These are phyloP conservation scores for Fusarium vanettenii DNA, from an alignment of 2,329 filamentous ascomycete species.

Conservation along the genomic window DNA sequence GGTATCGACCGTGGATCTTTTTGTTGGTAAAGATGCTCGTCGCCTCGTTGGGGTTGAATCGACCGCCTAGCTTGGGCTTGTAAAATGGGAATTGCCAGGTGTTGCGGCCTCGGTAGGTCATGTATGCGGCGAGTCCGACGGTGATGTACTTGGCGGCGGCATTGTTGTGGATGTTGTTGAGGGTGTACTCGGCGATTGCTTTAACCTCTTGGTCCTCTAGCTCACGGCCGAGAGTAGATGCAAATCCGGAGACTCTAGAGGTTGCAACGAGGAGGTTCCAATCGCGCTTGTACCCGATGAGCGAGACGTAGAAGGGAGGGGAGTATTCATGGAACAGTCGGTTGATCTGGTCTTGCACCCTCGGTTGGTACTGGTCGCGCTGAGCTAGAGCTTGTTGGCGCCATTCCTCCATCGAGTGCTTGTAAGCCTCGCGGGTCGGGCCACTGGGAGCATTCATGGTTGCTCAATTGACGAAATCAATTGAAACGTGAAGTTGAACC, in stretches of 20 bases:
- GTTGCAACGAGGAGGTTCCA: conserved; percentile 46
- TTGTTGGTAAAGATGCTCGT: conserved; percentile 43
- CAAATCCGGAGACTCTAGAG: conserved; percentile 43
- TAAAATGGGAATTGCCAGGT: conserved; percentile 47
- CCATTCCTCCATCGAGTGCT: conserved; percentile 47
- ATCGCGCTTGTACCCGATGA: conserved; percentile 44
- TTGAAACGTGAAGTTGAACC: neutral
- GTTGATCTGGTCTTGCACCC: conserved; percentile 47
- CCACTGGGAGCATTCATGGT: conserved; percentile 35
- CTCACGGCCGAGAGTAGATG: conserved; percentile 44
- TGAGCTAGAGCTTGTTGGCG: conserved; percentile 44
- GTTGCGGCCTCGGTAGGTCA: conserved; percentile 43
- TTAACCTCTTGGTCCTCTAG: conserved; percentile 52
- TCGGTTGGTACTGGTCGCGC: conserved; percentile 45
- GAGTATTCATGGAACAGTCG: conserved; percentile 48
- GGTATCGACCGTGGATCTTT: conserved; percentile 41
- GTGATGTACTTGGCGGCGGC: conserved; percentile 44
- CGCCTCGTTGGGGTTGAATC: conserved; percentile 43
- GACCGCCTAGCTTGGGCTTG: conserved; percentile 41
- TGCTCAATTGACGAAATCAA: neutral
- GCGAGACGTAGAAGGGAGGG: conserved; percentile 47
- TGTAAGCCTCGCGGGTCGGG: conserved; percentile 40
- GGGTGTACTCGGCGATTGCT: conserved; percentile 49
- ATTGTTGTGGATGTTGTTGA: conserved; percentile 48
- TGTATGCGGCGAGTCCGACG: conserved; percentile 40